Conservation (phyloP, 2,329 filamentous ascomycete species). For the Sphaceloma murrayae region DNA sequence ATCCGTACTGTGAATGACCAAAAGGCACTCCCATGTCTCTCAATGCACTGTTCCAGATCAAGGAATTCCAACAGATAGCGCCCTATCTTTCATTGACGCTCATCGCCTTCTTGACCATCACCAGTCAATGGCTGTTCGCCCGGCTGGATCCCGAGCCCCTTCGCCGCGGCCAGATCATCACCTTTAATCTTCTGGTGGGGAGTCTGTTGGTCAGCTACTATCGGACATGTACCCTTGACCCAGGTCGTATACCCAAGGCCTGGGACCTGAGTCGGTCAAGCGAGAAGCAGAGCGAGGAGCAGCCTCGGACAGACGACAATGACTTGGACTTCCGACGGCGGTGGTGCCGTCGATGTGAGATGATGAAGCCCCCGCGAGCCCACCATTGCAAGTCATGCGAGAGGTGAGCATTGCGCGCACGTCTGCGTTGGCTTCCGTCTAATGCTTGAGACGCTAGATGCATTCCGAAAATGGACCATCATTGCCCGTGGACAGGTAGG, state of each 20-base stretch:
- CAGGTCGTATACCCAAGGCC: constrained; percentile 43
- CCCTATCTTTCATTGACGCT: constrained; percentile 35
- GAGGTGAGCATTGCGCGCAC: constrained; percentile 43
- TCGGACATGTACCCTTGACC: constrained; percentile 50
- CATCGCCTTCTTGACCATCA: constrained; percentile 61
- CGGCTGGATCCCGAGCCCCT: constrained; percentile 50
- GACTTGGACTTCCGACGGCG: constrained; percentile 29
- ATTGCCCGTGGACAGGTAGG: constrained; percentile 68
- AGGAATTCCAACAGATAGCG: constrained; percentile 14
- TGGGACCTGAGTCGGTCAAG: constrained; percentile 27
- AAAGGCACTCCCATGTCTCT: constrained; percentile 8
- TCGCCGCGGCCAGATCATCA: constrained; percentile 45
- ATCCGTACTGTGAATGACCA: no score
- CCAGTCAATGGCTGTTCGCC: constrained; percentile 61
- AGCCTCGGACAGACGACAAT: constrained; percentile 19
- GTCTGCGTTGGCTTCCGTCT: no score
- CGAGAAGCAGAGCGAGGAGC: constrained; percentile 18
- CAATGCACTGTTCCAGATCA: constrained; percentile 9
- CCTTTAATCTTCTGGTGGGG: constrained; percentile 57
- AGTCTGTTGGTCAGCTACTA: constrained; percentile 63
- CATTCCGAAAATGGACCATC: constrained; percentile 75
- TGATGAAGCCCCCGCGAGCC: constrained; percentile 63
- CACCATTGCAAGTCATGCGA: constrained; percentile 74
- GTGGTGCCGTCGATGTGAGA: constrained; percentile 70
- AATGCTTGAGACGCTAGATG: no score